Evolutionary conservation across 352 stramenopile species (phyloP), one percentile per base, ranked within the genome.

Genomic region (Pythium rishiriense): DNA sequence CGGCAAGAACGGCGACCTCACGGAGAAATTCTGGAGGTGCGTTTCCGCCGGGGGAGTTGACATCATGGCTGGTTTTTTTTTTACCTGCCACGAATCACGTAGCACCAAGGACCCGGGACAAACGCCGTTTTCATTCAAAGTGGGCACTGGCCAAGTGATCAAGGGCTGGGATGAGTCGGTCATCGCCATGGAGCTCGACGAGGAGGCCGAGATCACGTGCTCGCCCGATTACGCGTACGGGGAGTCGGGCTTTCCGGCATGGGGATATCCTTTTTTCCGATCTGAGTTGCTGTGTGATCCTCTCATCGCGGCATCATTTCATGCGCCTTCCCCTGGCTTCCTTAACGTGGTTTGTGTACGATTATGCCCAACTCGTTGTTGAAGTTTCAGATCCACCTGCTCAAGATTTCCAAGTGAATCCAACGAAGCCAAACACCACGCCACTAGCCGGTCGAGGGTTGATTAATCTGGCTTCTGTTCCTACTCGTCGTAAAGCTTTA

Each of bases 141-240:
- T 98, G 11, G 96, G 96, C 0, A 69, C 97, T 24, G 90, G 94
- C 39, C 76, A 93, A 49, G 96, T 99, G 56, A 99, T 98, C 74
- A 96, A 94, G 57, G 96, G 93, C 43, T 99, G 96, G 96, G 96
- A 98, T 69, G 92, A 98, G 70, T 82, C 87, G 22, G 91, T 98
- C 26, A 57, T 88, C 21, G 56, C 68, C 48, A 93, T 94, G 90
- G 85, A 86, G 41, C 69, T 98, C 21, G 94, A 93, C 28, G 96
- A 99, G 73, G 77, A 79, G 37, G 88, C 94, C 31, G 91, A 82
- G 39, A 88, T 99, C 59, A 96, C 90, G 59, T 98, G 92, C 71
- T 90, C 90, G 21, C 91, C 93, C 19, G 94, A 98, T 79, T 98
- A 98, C 78, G 95, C 94, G 52, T 99, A 98, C 76, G 96, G 96